These are phyloP conservation scores for Penicillium sp. DNA, from an alignment of 2,329 filamentous ascomycete genomes.

Conservation along the genomic window DNA sequence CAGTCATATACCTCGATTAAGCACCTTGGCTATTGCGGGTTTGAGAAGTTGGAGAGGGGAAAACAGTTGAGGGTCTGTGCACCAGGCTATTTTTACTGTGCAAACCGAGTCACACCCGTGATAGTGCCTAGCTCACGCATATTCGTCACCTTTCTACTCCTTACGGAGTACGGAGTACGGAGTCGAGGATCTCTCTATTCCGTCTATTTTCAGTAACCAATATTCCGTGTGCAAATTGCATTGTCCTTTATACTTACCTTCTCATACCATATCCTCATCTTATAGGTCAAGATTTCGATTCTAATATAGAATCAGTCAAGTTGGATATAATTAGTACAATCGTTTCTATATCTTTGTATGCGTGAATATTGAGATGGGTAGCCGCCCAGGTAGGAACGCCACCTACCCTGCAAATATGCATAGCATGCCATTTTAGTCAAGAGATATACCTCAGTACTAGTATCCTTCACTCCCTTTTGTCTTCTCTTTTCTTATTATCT, in stretches of 20 bases:
- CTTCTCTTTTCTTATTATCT: not conserved
- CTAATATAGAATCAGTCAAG: not conserved
- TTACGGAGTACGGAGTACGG: not conserved
- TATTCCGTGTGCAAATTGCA: not conserved
- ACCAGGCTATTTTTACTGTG: not conserved
- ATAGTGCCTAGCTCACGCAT: slow-evolving; percentile 5
- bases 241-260: not conserved
- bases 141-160: not conserved
- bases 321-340: not conserved
- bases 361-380: not conserved
- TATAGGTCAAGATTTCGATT: not conserved
- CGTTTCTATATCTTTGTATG: not conserved
- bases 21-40: not conserved
- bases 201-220: not conserved
- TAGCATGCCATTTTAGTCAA: not conserved
- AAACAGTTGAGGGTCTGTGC: not conserved
- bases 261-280: not conserved
- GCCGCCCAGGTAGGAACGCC: not conserved
- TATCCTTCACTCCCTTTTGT: not conserved
- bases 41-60: not conserved
- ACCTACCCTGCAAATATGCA: not conserved
- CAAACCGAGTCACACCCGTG: slow-evolving; percentile 4
- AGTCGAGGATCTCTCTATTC: not conserved
- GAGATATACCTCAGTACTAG: no score
- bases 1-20: slow-evolving; percentile 10